Conservation (phyloP, 2,329 filamentous ascomycete genomes). For the Ophiostoma sp. region DNA sequence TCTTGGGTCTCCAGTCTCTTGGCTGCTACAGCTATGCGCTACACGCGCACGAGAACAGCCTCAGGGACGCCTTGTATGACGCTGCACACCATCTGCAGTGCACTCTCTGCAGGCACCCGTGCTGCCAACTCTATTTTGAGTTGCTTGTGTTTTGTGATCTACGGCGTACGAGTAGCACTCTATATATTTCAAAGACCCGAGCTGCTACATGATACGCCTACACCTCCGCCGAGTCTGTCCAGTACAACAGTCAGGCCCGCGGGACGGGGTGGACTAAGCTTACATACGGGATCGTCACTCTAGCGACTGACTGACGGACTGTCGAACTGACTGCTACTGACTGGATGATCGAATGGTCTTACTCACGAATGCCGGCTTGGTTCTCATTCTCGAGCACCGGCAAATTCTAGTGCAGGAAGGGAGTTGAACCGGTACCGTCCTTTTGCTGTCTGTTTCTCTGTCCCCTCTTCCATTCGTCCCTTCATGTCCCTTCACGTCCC, state of each 20-base stretch:
- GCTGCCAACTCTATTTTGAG: neutral
- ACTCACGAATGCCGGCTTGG: neutral
- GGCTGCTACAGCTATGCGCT: neutral
- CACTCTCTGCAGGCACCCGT: slow-evolving; percentile 6
- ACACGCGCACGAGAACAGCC: neutral
- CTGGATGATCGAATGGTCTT: neutral
- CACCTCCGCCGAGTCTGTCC: too few species aligned
- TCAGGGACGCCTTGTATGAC: slow-evolving; percentile 6
- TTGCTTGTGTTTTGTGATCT: too few species aligned
- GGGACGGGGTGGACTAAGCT: too few species aligned
- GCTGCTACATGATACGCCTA: too few species aligned
- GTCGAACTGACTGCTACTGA: neutral
- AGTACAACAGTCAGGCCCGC: too few species aligned
- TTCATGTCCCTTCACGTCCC: neutral
- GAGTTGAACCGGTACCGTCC: slow-evolving; percentile 1
- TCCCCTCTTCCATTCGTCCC: neutral
- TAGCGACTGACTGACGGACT: neutral
- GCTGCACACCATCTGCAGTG: neutral
- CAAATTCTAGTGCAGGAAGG: neutral
- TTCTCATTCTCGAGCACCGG: neutral
- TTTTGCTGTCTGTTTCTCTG: neutral
- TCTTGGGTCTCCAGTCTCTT: too few species aligned
- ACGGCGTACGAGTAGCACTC: too few species aligned
- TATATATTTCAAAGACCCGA: too few species aligned
- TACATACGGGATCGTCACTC: too few species aligned